phyloP scores from a whole-genome alignment of 257 asterid species.

The Datura wrightii region DNA sequence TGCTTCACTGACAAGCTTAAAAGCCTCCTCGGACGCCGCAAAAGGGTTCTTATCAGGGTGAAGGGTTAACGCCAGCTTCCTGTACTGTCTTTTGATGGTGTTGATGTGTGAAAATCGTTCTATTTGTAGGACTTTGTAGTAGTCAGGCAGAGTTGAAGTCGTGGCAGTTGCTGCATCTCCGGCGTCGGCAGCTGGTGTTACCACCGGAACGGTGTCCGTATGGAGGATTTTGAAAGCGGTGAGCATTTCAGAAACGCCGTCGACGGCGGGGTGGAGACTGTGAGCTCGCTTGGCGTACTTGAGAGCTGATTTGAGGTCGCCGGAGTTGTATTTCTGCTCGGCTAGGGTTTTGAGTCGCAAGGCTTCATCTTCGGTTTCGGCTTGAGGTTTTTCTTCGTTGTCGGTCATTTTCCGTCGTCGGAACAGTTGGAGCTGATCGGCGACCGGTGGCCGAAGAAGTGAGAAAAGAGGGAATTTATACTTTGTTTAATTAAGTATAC shows the following conservation, averaged over 20 bases:
- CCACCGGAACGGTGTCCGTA: neutral
- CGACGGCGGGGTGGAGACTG: constrained; percentile 56
- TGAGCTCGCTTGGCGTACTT: constrained; percentile 72
- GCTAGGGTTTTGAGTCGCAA: constrained; percentile 65
- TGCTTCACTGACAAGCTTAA: constrained; percentile 84
- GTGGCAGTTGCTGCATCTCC: constrained; percentile 24
- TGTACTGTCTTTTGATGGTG: constrained; percentile 74
- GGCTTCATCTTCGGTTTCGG: constrained; percentile 32
- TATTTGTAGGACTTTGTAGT: constrained; percentile 68
- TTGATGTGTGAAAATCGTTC: constrained; percentile 71
- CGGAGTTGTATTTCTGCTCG: constrained; percentile 59
- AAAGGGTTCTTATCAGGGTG: constrained; percentile 84
- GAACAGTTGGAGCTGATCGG: neutral
- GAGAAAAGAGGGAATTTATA: neutral
- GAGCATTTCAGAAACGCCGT: constrained; percentile 66
- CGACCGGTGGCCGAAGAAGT: neutral
- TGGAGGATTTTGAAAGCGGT: constrained; percentile 66
- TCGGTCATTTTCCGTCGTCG: constrained; percentile 41
- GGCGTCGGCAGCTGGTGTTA: neutral
- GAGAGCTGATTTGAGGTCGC: constrained; percentile 65
- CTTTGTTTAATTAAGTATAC: neutral
- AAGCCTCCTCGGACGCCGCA: constrained; percentile 75
- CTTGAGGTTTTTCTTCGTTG: constrained; percentile 10
- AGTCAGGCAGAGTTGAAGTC: constrained; percentile 51
- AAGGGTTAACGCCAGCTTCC: constrained; percentile 69